Conservation (phyloP, 345 rosid genomes). For the Luvunga scandens region DNA sequence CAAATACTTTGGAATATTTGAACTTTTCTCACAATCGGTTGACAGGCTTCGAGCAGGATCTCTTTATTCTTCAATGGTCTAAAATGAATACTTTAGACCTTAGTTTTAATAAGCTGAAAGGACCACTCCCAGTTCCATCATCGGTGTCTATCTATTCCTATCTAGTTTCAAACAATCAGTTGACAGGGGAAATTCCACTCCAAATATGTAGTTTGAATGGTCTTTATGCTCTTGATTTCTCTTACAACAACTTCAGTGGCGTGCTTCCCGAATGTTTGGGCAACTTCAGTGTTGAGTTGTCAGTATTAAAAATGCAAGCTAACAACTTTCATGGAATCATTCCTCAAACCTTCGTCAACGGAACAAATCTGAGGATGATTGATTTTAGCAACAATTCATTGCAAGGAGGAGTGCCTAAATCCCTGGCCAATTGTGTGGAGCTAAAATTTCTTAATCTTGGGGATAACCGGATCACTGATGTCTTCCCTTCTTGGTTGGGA, state of each 20-base stretch:
- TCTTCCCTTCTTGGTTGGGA: slow-evolving; percentile 27
- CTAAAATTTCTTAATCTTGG: slow-evolving; percentile 16
- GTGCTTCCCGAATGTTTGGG: slow-evolving; percentile 28
- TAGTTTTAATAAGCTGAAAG: not conserved
- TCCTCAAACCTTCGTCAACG: not conserved
- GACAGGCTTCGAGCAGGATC: not conserved
- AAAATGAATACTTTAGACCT: not conserved
- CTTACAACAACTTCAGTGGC: not conserved
- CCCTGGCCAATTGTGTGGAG: not conserved
- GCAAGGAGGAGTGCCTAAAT: slow-evolving; percentile 11
- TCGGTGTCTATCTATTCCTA: not conserved
- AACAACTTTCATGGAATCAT: not conserved
- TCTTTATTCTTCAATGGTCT: not conserved
- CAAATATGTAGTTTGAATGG: slow-evolving; percentile 2
- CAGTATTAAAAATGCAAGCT: not conserved
- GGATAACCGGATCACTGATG: slow-evolving; percentile 10
- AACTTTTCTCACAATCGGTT: not conserved
- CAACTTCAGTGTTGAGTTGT: not conserved
- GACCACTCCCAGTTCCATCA: not conserved
- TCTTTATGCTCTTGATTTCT: not conserved
- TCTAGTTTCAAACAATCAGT: slow-evolving; percentile 4
- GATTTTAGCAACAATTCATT: slow-evolving; percentile 15
- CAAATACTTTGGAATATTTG: not conserved
- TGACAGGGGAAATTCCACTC: slow-evolving; percentile 14
- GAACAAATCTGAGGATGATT: slow-evolving; percentile 7